Evolutionary conservation across 2,329 filamentous ascomycete species (phyloP), one percentile per base, ranked within the genome.

Genomic region (Sarocladium strictum): DNA sequence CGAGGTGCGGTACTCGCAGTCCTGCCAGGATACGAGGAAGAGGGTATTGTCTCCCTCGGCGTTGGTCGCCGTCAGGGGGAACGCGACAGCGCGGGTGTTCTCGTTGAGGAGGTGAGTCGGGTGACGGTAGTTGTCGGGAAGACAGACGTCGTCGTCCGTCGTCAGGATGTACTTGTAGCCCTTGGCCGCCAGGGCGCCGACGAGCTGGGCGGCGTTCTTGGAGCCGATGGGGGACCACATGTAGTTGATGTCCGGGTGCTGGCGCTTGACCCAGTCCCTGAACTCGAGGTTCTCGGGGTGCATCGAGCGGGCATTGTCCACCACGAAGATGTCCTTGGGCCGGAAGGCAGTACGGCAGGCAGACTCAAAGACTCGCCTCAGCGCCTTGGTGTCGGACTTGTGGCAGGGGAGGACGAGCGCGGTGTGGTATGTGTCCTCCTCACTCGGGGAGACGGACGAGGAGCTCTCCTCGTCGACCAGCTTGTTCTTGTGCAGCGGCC

Each of bases 91-190:
- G 7, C 21, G 5, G 10, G 21, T 24, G 9, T 5, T 21, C n/a
- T 45, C 40, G 24, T 5, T 45, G 40, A 45, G n/a, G 10, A 45
- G 40, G 17, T 45, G 40, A 12, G 15, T 45, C 7, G 40, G 40
- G 21, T 45, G 40, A 19, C 40, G 40, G 40, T 45, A 45, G 21
- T 45, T 45, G 11, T 21, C 40, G 6, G 40, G 40, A 5, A 45
- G 40, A 45, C 17, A 45, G 15, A 45, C 40, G 24, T 45, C 40
- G 40, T 45, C 40, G 23, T 45, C 40, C 10, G 21, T 24, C 7
- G 40, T 45, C 40, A 45, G 40, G 21, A 45, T 45, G 23, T 23
- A 45, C 17, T 45, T 45, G 40, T 45, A 45, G 40, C 40, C 40
- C 40, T 45, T 45, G n/a, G 40, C 40, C 19, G 40, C 40, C 19